These are phyloP conservation scores for Avena sativa DNA, from an alignment of 176 grass and related monocot genomes.

Conservation along the genomic window DNA sequence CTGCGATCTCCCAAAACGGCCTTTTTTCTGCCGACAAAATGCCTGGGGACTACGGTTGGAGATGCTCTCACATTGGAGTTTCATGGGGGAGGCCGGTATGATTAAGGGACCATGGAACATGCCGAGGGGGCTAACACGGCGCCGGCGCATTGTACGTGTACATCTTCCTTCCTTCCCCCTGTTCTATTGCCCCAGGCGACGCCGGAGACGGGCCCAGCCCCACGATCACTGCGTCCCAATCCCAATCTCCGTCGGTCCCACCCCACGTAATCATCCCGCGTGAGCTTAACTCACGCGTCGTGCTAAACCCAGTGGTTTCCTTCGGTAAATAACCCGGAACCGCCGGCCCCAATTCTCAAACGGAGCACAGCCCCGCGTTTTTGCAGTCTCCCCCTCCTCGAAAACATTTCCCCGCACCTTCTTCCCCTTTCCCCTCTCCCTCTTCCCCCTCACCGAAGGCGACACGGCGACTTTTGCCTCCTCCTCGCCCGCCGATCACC, in stretches of 20 bases:
- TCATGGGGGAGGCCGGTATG: neutral
- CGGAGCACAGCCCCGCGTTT: constrained; percentile 20
- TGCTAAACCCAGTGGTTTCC: constrained; percentile 43
- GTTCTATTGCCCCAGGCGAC: neutral
- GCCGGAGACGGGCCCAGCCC: neutral
- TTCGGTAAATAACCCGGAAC: constrained; percentile 68
- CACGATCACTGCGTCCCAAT: constrained; percentile 19
- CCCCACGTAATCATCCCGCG: neutral
- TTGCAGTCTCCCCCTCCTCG: constrained; percentile 44
- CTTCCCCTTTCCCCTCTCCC: neutral
- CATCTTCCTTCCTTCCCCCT: neutral
- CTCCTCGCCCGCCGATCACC: constrained; percentile 34
- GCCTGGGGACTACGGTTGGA: no score
- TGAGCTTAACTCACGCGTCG: neutral
- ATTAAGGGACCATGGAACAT: neutral
- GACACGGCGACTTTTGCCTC: constrained; percentile 14
- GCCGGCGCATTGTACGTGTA: neutral
- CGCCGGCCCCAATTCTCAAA: neutral
- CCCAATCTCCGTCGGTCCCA: neutral
- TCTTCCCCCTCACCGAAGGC: constrained; percentile 6
- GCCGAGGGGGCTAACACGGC: neutral
- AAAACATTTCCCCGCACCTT: constrained; percentile 4
- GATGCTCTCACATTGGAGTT: neutral
- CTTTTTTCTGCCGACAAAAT: no score
- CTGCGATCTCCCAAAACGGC: no score